phyloP scores from a whole-genome alignment of 169 alveolate species.

The Eimeria sp. region DNA sequence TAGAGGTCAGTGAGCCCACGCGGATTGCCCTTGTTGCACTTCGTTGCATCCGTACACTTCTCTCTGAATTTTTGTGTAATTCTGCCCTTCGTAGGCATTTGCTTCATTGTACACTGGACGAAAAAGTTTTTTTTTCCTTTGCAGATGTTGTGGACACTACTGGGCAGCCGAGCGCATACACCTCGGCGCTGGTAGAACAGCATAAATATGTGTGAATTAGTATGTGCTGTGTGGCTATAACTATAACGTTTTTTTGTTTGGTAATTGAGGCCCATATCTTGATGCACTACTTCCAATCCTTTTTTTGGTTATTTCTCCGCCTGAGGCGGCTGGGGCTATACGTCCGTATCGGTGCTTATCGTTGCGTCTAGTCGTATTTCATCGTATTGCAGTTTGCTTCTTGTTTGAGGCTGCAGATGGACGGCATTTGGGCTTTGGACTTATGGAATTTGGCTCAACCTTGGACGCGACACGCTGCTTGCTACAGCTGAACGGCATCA shows the following conservation, averaged over 20 bases:
- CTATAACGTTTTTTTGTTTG: background rate
- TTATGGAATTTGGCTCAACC: conserved; percentile 55
- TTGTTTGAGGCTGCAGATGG: conserved; percentile 67
- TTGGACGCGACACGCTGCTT: conserved; percentile 80
- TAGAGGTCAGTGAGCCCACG: conserved; percentile 22
- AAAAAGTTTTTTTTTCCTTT: too few relatives aligned
- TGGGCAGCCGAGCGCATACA: background rate
- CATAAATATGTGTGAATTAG: background rate
- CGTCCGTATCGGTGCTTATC: background rate
- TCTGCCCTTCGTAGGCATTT: background rate
- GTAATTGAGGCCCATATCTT: background rate
- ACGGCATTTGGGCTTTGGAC: conserved; percentile 77
- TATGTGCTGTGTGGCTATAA: background rate
- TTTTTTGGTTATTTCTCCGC: background rate
- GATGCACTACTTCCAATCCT: background rate
- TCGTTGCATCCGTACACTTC: background rate
- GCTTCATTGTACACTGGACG: background rate
- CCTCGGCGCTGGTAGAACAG: background rate
- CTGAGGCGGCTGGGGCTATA: background rate
- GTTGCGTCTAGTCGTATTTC: background rate
- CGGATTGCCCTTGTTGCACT: background rate
- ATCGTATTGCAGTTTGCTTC: background rate
- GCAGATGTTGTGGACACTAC: background rate
- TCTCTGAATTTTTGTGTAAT: background rate
- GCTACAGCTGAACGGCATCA: conserved; percentile 72